Evolutionary conservation across 148 eudicot genomes (phyloP).

Genomic region (Cornus florida): DNA sequence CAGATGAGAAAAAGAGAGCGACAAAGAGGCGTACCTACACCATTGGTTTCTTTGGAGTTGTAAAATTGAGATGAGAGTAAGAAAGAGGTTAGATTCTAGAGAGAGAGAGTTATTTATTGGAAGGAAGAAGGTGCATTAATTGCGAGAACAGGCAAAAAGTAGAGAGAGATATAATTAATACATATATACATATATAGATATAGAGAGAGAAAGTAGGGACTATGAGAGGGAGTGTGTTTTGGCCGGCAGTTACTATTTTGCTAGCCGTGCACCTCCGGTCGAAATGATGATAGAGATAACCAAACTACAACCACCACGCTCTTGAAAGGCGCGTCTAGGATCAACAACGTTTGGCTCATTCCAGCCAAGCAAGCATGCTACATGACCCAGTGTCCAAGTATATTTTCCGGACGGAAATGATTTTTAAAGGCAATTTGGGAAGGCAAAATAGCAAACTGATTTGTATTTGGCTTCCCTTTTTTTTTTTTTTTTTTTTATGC

Average conservation of each 20-base stretch:
- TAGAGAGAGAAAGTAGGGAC: neutral
- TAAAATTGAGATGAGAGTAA: neutral
- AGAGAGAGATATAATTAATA: no score
- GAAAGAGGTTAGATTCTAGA: neutral
- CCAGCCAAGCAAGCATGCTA: no score
- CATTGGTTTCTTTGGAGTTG: neutral
- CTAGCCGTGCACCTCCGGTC: neutral
- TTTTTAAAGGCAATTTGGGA: no score
- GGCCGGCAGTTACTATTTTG: neutral
- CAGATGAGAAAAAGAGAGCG: neutral
- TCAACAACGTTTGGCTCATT: no score
- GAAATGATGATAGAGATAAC: slow-evolving; percentile 2
- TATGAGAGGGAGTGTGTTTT: neutral
- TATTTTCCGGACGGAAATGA: no score
- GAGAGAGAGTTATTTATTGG: neutral
- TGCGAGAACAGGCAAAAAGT: neutral
- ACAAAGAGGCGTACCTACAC: neutral
- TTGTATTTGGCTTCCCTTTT: no score
- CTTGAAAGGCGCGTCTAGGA: neutral
- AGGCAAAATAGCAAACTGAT: no score
- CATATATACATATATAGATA: neutral
- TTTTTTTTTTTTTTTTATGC: no score
- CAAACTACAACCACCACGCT: neutral
- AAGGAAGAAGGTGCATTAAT: slow-evolving; percentile 1
- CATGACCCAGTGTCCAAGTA: no score